Conservation (phyloP, 768 basidiomycete species). For the Lactarius sanguifluus region DNA sequence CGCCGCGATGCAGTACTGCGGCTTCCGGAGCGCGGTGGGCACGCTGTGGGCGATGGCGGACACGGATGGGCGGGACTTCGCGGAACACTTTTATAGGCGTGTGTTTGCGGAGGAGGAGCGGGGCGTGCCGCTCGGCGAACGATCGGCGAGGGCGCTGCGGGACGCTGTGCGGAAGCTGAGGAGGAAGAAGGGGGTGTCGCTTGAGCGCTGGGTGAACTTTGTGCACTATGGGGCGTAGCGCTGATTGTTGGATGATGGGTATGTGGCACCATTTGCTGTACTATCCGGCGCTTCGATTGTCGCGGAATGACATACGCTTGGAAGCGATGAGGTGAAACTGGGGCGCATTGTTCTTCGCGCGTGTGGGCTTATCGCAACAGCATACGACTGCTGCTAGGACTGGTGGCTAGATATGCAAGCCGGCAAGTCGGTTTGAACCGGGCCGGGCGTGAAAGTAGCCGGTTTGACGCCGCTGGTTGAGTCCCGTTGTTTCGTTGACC, state of each 20-base stretch:
- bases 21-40: conserved; percentile 21
- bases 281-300: too few species aligned
- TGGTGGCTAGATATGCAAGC: too few species aligned
- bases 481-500: neutral
- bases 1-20: conserved; percentile 26
- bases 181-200: conserved; percentile 2
- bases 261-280: too few species aligned
- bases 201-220: conserved; percentile 21
- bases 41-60: conserved; percentile 29
- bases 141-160: conserved; percentile 9
- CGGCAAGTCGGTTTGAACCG: neutral
- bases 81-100: conserved; percentile 9
- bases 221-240: conserved; percentile 22
- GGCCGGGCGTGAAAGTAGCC: neutral
- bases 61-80: conserved; percentile 16
- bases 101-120: conserved; percentile 5
- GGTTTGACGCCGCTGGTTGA: neutral
- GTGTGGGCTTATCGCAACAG: too few species aligned
- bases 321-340: too few species aligned
- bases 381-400: too few species aligned
- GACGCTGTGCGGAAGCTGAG: conserved; percentile 14
- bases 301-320: too few species aligned
- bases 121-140: neutral
- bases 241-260: too few species aligned
- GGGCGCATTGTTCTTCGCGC: too few species aligned